Conservation (phyloP, 2,329 filamentous ascomycete genomes). For the Xylaria sp. region DNA sequence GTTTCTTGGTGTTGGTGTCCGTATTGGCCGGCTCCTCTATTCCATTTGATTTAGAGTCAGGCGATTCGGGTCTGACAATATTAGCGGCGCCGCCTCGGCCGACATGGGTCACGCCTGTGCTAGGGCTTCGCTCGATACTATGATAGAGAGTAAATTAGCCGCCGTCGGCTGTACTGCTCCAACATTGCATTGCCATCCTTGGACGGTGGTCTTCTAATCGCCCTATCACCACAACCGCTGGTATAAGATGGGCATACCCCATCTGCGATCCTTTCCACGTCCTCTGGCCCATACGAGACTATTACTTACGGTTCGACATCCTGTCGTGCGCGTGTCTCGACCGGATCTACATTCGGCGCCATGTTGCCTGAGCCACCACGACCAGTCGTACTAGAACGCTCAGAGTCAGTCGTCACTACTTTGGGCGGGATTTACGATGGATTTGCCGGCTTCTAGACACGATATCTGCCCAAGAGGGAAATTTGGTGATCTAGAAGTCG, state of each 20-base stretch:
- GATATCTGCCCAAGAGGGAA: no score
- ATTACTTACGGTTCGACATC: conserved; percentile 74
- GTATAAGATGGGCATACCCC: neutral
- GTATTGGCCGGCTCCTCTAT: neutral
- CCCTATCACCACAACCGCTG: neutral
- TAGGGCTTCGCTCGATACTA: conserved; percentile 61
- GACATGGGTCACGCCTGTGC: conserved; percentile 66
- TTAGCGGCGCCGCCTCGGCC: conserved; percentile 81
- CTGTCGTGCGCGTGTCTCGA: conserved; percentile 77
- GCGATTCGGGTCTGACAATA: conserved; percentile 53
- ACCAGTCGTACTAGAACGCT: no score
- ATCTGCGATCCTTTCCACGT: neutral
- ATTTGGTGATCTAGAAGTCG: no score
- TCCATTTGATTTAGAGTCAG: conserved; percentile 1
- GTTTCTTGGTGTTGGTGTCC: conserved; percentile 26
- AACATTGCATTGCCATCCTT: neutral
- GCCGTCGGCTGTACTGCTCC: neutral
- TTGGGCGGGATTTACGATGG: no score
- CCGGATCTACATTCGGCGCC: conserved; percentile 72
- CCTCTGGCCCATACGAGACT: neutral
- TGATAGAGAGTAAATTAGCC: neutral
- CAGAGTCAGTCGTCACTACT: no score
- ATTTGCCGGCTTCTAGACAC: no score
- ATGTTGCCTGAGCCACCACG: conserved; percentile 90
- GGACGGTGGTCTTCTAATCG: neutral